Evolutionary conservation across 306 rosid species (phyloP), one percentile per base, ranked within the genome.

Genomic region (Cucurbita argyrosperma): DNA sequence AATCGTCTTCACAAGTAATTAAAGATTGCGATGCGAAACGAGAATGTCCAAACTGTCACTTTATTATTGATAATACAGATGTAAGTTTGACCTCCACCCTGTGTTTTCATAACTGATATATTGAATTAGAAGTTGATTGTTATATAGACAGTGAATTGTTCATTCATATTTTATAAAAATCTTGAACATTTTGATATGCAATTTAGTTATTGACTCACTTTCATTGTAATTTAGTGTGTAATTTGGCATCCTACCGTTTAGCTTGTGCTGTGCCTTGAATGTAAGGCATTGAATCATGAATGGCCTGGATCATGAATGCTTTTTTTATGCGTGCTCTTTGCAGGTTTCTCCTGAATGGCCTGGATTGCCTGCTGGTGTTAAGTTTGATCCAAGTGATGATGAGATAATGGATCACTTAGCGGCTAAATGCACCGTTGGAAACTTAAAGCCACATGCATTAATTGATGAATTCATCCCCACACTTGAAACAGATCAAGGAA

Each of bases 261-360:
- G 3, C 13, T 54, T 38, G 40, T 54, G 26, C 6, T 23, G 77
- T 54, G 23, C 50, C 75, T 71, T 71, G 42, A 30, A 49, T 70
- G 26, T 30, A 26, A 26, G 26, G 16, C 51, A 11, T 56, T 55
- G 18, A 45, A 56, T 74, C 57, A 39, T 38, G 8, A n/a, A 14
- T 74, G 26, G 26, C 26, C 15, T 38, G 51, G 9, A 46, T 46
- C 51, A 14, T 1, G 60, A 76, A 50, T 62, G 7, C 18, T 21
- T 50, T 18, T 8, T 19, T 3, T 12, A 26, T n/a, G 64, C 71
- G 72, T 77, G 11, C 76, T 47, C 60, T 50, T 81, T 78, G 76
- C 53, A 94, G 98, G 91, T 86, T 80, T 82, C 82, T 74, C 64
- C 79, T 10, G 87, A 93, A 73, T 94, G 98, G 98, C 98, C 97